phyloP scores from a whole-genome alignment of 306 rosid genomes.

The Sechiopsis laciniata region DNA sequence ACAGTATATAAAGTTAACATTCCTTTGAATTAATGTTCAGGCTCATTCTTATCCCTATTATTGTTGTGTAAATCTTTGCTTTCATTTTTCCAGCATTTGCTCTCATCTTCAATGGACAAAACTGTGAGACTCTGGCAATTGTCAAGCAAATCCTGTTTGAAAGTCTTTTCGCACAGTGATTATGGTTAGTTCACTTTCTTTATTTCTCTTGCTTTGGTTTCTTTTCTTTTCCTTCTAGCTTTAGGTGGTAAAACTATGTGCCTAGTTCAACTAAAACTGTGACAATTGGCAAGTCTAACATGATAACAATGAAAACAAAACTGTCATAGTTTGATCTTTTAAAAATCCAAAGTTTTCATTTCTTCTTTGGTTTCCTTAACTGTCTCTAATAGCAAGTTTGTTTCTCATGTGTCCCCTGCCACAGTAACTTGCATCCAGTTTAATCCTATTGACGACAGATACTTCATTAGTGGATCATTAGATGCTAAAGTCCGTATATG shows the following conservation, averaged over 20 bases:
- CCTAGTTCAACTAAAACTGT: too few species aligned
- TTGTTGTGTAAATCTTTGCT: constrained; percentile 25
- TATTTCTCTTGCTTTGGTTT: constrained; percentile 15
- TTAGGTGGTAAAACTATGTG: not conserved
- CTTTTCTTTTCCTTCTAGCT: not conserved
- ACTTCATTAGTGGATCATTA: constrained; percentile 98
- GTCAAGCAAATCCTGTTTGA: constrained; percentile 74
- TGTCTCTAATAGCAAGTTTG: constrained; percentile 33
- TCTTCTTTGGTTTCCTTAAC: not conserved
- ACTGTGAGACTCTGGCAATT: constrained; percentile 97
- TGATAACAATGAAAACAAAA: not conserved
- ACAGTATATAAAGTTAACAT: constrained; percentile 5
- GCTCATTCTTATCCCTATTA: not conserved
- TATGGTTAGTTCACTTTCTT: constrained; percentile 53
- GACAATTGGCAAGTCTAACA: too few species aligned
- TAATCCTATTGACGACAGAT: constrained; percentile 93
- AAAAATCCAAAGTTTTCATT: not conserved
- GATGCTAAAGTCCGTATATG: constrained; percentile 97
- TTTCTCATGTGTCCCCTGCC: constrained; percentile 39
- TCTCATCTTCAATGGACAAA: constrained; percentile 99
- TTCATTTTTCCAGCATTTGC: constrained; percentile 63
- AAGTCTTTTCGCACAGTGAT: constrained; percentile 84
- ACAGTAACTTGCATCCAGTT: constrained; percentile 99
- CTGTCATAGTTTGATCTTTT: not conserved
- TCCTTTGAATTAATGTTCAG: not conserved